phyloP scores from a whole-genome alignment of 2,329 filamentous ascomycete species.

The Fusarium continuum region DNA sequence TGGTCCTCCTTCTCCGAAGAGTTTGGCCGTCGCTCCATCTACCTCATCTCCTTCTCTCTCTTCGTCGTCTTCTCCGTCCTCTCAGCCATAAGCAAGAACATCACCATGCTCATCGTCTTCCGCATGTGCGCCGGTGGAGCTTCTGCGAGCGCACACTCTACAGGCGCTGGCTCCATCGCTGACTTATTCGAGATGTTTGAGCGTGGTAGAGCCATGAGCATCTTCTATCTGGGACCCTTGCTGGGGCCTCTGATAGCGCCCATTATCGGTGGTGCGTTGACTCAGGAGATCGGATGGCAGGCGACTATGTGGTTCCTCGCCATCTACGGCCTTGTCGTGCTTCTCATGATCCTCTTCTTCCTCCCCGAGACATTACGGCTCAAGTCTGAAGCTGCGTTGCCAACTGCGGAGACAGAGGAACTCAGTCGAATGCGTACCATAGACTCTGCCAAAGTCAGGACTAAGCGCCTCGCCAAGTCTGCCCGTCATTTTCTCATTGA shows the following conservation, averaged over 20 bases:
- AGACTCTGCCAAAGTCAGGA: constrained; percentile 67
- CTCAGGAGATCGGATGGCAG: constrained; percentile 75
- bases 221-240: constrained; percentile 83
- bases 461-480: constrained; percentile 61
- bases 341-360: constrained; percentile 65
- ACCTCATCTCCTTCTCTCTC: constrained; percentile 76
- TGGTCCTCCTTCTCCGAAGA: constrained; percentile 84
- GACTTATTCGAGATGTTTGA: constrained; percentile 81
- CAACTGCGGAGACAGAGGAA: constrained; percentile 11
- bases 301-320: constrained; percentile 81
- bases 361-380: constrained; percentile 70
- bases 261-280: constrained; percentile 78
- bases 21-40: constrained; percentile 79
- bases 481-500: constrained; percentile 73
- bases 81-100: constrained; percentile 73
- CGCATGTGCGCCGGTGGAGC: constrained; percentile 78
- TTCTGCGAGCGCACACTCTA: constrained; percentile 81
- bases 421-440: constrained; percentile 65
- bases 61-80: constrained; percentile 77
- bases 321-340: constrained; percentile 71
- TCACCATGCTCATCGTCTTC: constrained; percentile 81
- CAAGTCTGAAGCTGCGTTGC: constrained; percentile 29
- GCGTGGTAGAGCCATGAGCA: constrained; percentile 80
- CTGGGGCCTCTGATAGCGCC: constrained; percentile 79
- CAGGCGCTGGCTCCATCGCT: constrained; percentile 84